Evolutionary conservation across 2,329 filamentous ascomycete species (phyloP).

Genomic region (Neoascochyta sp.): DNA sequence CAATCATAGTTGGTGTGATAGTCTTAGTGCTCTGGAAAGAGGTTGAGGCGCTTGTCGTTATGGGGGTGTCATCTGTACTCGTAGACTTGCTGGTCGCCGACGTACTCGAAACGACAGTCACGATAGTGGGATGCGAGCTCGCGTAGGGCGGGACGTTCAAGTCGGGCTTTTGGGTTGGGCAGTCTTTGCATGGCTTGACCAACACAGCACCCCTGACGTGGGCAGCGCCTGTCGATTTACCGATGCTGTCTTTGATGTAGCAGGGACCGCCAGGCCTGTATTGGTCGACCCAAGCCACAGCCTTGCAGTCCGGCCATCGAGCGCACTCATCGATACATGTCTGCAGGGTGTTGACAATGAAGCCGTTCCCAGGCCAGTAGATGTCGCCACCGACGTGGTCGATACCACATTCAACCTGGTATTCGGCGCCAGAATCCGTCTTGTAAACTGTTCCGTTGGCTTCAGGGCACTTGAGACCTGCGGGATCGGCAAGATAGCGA

Average conservation of each 20-base stretch:
- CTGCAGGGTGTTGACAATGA: constrained; percentile 5
- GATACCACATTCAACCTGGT: constrained; percentile 13
- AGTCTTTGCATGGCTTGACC: constrained; percentile 5
- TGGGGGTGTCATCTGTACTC: no score
- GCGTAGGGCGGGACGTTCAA: constrained; percentile 1
- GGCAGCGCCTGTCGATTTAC: not conserved
- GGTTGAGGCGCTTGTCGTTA: no score
- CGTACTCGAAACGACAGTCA: not conserved
- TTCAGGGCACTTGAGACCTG: not conserved
- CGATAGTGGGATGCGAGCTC: not conserved
- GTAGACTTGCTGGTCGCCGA: not conserved
- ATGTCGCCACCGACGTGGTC: constrained; percentile 12
- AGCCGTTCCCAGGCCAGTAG: constrained; percentile 6
- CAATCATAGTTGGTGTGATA: constrained; percentile 5
- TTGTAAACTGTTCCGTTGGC: constrained; percentile 6
- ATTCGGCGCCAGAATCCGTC: constrained; percentile 9
- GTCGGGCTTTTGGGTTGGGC: constrained; percentile 1
- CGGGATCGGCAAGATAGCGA: no score
- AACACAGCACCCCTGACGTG: constrained; percentile 4
- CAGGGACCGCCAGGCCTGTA: constrained; percentile 8
- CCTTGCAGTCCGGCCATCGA: constrained; percentile 8
- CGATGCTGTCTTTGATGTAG: constrained; percentile 13
- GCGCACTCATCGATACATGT: constrained; percentile 13
- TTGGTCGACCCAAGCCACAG: constrained; percentile 11
- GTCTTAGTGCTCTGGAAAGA: constrained; percentile 1